Percentiles rank a stretch among this genome's conserved stretches.
Conservation (phyloP, 257 asterid species). For the Solanum pinnatisectum region DNA sequence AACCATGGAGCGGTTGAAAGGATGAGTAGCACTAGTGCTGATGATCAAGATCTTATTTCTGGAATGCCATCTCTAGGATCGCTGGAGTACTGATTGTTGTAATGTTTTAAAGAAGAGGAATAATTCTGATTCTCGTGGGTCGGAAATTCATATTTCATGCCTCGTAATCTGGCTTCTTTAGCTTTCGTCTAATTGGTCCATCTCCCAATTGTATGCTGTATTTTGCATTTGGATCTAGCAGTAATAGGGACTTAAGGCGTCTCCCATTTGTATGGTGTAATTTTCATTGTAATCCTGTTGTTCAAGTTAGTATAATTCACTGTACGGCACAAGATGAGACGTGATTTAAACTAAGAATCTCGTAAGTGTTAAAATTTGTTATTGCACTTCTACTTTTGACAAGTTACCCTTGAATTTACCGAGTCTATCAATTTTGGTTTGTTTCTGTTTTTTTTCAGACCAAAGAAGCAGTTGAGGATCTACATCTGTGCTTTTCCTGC, state of each 20-base stretch:
- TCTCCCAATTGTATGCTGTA: not conserved
- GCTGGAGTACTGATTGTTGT: slow-evolving; percentile 41
- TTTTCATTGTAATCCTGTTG: not conserved
- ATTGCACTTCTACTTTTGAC: not conserved
- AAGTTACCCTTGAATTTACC: not conserved
- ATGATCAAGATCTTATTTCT: slow-evolving; percentile 40
- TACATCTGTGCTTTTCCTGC: not conserved
- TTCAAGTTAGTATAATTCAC: not conserved
- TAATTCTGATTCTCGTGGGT: not conserved
- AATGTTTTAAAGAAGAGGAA: not conserved
- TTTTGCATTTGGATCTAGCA: not conserved
- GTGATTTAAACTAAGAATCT: not conserved
- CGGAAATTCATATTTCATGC: not conserved
- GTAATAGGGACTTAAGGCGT: not conserved
- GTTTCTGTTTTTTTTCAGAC: not conserved
- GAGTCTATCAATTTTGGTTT: not conserved
- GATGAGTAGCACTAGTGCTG: slow-evolving; percentile 24
- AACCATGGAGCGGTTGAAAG: slow-evolving; percentile 33
- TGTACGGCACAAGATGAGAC: not conserved
- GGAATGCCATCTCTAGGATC: slow-evolving; percentile 65
- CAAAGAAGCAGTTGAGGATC: not conserved
- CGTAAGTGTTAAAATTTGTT: not conserved
- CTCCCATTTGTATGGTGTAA: not conserved
- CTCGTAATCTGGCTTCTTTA: not conserved
- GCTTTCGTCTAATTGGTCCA: not conserved